Conservation (phyloP, 768 basidiomycete species). For the Kwoniella newhampshirensis region DNA sequence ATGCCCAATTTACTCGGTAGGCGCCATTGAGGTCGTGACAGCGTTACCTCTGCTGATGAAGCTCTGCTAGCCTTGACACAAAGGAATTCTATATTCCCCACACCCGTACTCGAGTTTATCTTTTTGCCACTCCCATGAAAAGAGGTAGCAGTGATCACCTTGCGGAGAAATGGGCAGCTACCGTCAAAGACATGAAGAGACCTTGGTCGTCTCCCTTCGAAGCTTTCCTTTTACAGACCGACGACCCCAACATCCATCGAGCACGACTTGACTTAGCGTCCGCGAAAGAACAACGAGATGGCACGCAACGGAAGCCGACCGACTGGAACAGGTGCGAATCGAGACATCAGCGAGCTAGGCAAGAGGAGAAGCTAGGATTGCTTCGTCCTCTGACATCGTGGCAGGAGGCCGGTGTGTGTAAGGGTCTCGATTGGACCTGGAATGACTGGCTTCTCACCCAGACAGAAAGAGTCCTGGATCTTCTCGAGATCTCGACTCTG, state of each 20-base stretch:
- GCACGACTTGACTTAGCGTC: slow-evolving; percentile 74
- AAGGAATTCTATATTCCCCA: slow-evolving; percentile 93
- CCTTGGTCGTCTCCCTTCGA: slow-evolving; percentile 87
- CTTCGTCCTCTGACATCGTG: slow-evolving; percentile 86
- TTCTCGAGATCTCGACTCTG: slow-evolving; percentile 86
- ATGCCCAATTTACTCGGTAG: slow-evolving; percentile 67
- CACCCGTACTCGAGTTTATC: slow-evolving; percentile 73
- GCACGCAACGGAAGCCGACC: slow-evolving; percentile 64
- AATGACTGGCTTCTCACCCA: slow-evolving; percentile 89
- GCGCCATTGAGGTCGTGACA: slow-evolving; percentile 43
- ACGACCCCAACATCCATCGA: slow-evolving; percentile 86
- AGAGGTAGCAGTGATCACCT: slow-evolving; percentile 59
- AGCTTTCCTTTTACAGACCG: slow-evolving; percentile 83
- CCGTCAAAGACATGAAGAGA: slow-evolving; percentile 64
- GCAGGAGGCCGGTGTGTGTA: slow-evolving; percentile 84
- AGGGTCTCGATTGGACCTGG: slow-evolving; percentile 86
- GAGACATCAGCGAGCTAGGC: slow-evolving; percentile 79
- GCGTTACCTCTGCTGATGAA: neutral
- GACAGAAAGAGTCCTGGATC: slow-evolving; percentile 91
- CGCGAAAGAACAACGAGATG: slow-evolving; percentile 48
- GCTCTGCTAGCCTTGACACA: slow-evolving; percentile 37
- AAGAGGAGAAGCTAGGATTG: slow-evolving; percentile 76
- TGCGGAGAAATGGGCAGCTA: slow-evolving; percentile 68
- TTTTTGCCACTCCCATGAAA: slow-evolving; percentile 39
- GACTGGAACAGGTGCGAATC: slow-evolving; percentile 94